Evolutionary conservation across 345 rosid genomes (phyloP), one percentile per base, ranked within the genome.

Genomic region (Rhizophora mangle): DNA sequence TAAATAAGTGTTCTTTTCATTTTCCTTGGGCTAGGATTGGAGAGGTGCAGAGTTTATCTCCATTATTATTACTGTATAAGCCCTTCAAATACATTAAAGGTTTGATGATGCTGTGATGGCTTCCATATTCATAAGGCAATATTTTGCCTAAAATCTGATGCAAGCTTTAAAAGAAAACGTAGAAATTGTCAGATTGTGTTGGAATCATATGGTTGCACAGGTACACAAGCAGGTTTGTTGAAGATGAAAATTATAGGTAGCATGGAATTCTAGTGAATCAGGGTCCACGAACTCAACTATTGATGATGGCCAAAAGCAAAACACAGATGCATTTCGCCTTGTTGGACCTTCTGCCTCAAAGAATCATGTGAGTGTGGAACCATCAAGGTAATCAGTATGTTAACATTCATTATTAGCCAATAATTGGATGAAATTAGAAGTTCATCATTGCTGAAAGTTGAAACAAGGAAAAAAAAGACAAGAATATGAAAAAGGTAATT

Each of bases 361-460:
- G 69, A 64, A 47, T 34, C 79, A 63, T 69, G 75, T 65, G 64
- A 64, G 31, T 10, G 72, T 54, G 76, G 81, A 78, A 67, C 76
- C 81, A 78, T 52, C 29, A 74, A 58, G 62, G 62, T 63, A 63
- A 62, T 62, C 67, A 63, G 57, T 58, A 61, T 73, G 65, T 71
- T 67, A 6, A 63, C 60, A 64, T 56, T 58, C 76, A 81, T 75
- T 32, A 73, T 72, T 68, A 78, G 78, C 70, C 68, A 66, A 69
- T 75, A 69, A 76, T 75, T 55, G 67, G 63, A 62, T 53, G 69
- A 79, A 65, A 77, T 70, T 60, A 39, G 18, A 65, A 68, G 69
- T 74, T 34, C 72, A 63, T 68, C 68, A 85, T 80, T 58, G 80
- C 73, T 75, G 61, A 72, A 69, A 69, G 39, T 72, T 70, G 78